Evolutionary conservation across 2,329 filamentous ascomycete genomes (phyloP).

Genomic region (Cryphonectria carpinicola): DNA sequence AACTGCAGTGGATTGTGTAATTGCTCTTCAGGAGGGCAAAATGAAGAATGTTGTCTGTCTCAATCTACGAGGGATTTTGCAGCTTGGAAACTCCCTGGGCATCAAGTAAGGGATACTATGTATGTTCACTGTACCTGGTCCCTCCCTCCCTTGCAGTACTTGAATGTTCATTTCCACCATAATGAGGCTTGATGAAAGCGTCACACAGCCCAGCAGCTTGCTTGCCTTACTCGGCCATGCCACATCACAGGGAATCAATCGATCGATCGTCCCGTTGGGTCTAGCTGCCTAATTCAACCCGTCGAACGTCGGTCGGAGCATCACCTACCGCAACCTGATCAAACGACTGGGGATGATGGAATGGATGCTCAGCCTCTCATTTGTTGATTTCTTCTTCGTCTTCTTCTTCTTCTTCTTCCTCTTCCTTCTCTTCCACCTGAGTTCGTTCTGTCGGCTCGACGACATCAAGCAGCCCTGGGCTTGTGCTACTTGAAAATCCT

Average conservation of each 20-base stretch:
- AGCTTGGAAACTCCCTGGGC: not conserved
- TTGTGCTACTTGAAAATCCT: not conserved
- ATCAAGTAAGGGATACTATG: not conserved
- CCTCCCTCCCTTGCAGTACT: too few species aligned
- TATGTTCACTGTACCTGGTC: too few species aligned
- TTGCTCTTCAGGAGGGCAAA: too few species aligned
- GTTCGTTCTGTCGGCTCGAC: too few species aligned
- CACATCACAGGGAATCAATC: not conserved
- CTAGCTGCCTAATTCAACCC: constrained; percentile 7
- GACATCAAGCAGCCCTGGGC: too few species aligned
- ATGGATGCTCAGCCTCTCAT: not conserved
- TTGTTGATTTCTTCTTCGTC: not conserved
- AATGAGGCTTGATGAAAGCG: not conserved
- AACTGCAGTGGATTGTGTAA: not conserved
- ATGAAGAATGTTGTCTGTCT: too few species aligned
- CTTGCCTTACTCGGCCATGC: not conserved
- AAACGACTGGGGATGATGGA: not conserved
- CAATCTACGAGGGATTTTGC: too few species aligned
- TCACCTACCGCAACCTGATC: not conserved
- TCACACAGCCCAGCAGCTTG: not conserved
- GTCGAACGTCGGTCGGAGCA: not conserved
- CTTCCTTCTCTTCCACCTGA: too few species aligned
- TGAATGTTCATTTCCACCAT: too few species aligned
- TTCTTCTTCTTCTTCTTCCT: too few species aligned
- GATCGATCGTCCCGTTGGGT: not conserved